Base-by-base conservation (phyloP, 257 asterid genomes). In the Ilex aquifolium region DNA sequence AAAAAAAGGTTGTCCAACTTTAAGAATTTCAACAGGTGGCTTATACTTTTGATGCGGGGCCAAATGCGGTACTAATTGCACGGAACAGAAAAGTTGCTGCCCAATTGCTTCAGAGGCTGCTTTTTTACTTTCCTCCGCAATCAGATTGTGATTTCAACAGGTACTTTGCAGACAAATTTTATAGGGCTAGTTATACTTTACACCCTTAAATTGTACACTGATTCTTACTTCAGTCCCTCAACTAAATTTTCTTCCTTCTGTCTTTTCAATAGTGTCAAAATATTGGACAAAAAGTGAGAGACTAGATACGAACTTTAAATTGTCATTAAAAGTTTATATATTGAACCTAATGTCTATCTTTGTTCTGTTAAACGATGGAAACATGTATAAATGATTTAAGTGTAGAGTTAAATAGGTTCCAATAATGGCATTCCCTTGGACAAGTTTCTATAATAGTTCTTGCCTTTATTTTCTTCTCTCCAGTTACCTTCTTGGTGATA, bases 41-140 rank as follows among this genome's bases (percentile, higher is more conserved):
- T 32, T 90, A 92, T 68, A 92, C 98, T 65, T 92, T 86, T 52
- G 98, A 92, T 69, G 97, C 98, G 10, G 98, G 99, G 63, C 99
- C 99, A 56, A 90, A 93, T 65, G 96, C 96, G 54, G 97, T 90
- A 39, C 56, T 93, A 57, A 90, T 93, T 73, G 82, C 99, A 48
- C 90, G 78, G n/a, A 77, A 93, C 74, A 79, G 96, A 78, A 83
- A 82, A 68, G 67, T 79, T 63, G 95, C 95, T 14, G 72, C 89
- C 42, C 82, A 62, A 14, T 78, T 85, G 71, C 90, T 85, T 55
- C 90, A 87, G 72, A 85, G 92, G 64, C 85, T 87, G 74, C 90
- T 86, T 69, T 83, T 77, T 73, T 71, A 73, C 83, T 92, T 83
- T 84, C 97, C 97, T 57, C 97, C 97, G 55, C 78, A 77, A 5